Conservation (phyloP, 2,329 filamentous ascomycete genomes). For the Nothomitra cinnamomea region DNA sequence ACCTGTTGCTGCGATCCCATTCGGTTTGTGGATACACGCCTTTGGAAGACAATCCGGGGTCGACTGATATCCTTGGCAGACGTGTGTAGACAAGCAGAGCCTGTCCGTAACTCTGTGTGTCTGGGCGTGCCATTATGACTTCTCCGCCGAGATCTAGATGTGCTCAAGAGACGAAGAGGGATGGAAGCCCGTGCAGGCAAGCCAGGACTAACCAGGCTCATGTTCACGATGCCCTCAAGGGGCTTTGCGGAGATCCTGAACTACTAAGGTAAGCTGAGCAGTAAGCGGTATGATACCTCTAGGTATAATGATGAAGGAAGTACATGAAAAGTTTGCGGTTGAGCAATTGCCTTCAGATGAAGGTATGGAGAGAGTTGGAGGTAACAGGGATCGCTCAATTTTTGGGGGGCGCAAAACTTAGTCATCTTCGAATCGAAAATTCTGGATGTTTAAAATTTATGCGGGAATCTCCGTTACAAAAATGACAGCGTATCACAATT, state of each 20-base stretch:
- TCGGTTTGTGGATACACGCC: neutral
- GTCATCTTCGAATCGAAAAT: neutral
- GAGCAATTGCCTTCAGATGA: too few species aligned
- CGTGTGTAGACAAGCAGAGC: neutral
- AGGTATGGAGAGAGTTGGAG: too few species aligned
- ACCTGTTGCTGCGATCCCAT: neutral
- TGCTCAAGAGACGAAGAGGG: conserved; percentile 6
- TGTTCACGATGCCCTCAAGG: neutral
- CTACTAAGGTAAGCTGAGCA: neutral
- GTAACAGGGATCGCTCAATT: too few species aligned
- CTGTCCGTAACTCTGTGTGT: conserved; percentile 4
- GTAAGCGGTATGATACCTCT: neutral
- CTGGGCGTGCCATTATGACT: conserved; percentile 6
- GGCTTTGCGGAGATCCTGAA: neutral
- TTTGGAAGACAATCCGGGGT: neutral
- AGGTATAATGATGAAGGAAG: neutral
- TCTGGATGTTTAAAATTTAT: neutral
- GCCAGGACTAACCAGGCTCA: conserved; percentile 1
- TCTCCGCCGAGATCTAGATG: conserved; percentile 2
- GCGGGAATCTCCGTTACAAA: too few species aligned
- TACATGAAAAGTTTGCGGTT: neutral
- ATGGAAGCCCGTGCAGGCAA: conserved; percentile 6
- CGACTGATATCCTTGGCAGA: neutral
- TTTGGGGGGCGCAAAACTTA: too few species aligned
- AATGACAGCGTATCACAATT: too few species aligned